Conservation (phyloP, 2,329 filamentous ascomycete genomes). For the Xylariomycetidae sp. region DNA sequence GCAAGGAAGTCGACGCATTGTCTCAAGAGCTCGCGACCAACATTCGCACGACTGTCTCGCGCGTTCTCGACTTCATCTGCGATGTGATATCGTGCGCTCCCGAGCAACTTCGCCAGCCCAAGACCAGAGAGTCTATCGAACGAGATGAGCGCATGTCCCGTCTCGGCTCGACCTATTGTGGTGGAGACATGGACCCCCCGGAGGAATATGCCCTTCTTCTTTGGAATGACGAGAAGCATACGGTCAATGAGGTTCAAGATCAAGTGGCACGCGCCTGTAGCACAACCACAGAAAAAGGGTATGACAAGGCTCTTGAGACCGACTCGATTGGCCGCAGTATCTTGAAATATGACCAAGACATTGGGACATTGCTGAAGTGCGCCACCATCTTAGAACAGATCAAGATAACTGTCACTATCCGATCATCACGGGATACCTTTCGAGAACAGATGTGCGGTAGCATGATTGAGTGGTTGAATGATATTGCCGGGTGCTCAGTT, state of each 20-base stretch:
- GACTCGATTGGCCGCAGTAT: constrained; percentile 85
- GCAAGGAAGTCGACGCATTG: constrained; percentile 52
- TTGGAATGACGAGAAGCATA: constrained; percentile 99
- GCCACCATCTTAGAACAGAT: constrained; percentile 90
- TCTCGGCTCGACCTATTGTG: constrained; percentile 70
- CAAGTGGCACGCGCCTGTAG: constrained; percentile 88
- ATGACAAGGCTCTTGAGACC: constrained; percentile 77
- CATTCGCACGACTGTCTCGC: constrained; percentile 80
- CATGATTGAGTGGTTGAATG: constrained; percentile 91
- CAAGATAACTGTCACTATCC: constrained; percentile 90
- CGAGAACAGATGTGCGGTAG: constrained; percentile 98
- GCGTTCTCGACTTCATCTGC: constrained; percentile 89
- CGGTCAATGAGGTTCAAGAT: constrained; percentile 81
- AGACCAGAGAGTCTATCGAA: constrained; percentile 75
- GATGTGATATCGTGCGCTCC: constrained; percentile 98
- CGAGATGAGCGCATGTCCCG: constrained; percentile 79
- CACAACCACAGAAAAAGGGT: constrained; percentile 63
- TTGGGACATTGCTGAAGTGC: constrained; percentile 69
- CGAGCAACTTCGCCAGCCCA: constrained; percentile 83
- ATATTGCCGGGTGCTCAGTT: constrained; percentile 86
- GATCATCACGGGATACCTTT: constrained; percentile 91
- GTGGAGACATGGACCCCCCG: constrained; percentile 59
- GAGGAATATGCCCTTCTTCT: constrained; percentile 80
- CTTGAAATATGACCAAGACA: constrained; percentile 68
- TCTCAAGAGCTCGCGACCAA: constrained; percentile 71